These are phyloP conservation scores for Colletotrichum melonis DNA, from an alignment of 2,329 filamentous ascomycete genomes.

Conservation along the genomic window DNA sequence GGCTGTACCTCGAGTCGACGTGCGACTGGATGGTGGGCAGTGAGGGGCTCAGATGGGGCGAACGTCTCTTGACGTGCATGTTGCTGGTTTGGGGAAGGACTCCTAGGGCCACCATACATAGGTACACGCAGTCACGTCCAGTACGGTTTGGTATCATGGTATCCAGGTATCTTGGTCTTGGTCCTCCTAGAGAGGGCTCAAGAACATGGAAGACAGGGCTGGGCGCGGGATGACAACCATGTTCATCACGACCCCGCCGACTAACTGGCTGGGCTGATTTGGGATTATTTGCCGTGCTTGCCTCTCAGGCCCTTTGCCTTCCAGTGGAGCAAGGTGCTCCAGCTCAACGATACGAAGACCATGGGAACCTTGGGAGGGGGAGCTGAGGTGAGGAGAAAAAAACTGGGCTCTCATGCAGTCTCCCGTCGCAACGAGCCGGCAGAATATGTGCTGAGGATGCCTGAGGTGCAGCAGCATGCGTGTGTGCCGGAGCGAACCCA, in stretches of 20 bases:
- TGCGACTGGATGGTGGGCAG: conserved; percentile 18
- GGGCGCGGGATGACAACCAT: conserved; percentile 22
- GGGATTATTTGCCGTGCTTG: background rate
- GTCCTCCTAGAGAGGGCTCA: conserved; percentile 17
- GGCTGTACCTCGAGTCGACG: conserved; percentile 21
- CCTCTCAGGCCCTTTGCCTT: conserved; percentile 5
- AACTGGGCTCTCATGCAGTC: background rate
- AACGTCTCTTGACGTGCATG: conserved; percentile 33
- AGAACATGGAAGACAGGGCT: conserved; percentile 14
- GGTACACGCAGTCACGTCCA: background rate
- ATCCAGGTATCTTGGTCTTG: conserved; percentile 10
- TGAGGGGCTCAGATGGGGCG: conserved; percentile 28
- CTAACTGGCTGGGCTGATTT: conserved; percentile 2
- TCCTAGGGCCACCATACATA: background rate
- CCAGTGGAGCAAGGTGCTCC: conserved; percentile 3
- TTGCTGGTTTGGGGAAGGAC: conserved; percentile 25
- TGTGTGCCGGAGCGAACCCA: background rate
- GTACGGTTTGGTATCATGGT: background rate
- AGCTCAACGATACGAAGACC: background rate
- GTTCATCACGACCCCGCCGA: conserved; percentile 16
- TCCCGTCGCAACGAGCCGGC: conserved; percentile 3
- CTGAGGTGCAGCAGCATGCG: background rate
- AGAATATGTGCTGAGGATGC: background rate
- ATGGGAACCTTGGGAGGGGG: background rate
- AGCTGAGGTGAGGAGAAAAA: background rate